Evolutionary conservation across 176 grass and related monocot genomes (phyloP).

Genomic region (Hyparrhenia diplandra): DNA sequence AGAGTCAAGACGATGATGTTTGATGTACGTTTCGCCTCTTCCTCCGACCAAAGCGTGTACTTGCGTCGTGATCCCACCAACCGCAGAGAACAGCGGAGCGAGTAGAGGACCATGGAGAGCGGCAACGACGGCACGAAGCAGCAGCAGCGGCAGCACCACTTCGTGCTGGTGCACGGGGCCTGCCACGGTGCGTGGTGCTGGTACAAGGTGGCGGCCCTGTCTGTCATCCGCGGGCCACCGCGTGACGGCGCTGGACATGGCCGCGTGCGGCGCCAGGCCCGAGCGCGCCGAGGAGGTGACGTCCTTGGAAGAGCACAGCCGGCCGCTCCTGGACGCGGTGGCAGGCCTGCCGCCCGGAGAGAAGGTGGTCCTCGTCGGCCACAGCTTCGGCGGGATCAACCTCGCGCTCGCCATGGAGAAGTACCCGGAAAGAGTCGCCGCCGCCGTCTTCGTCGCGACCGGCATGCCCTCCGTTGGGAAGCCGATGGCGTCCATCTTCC

Average conservation of each 20-base stretch:
- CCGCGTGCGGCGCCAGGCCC: constrained; percentile 30
- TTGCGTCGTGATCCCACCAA: too few relatives aligned
- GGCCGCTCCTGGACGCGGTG: constrained; percentile 11
- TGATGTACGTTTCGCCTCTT: too few relatives aligned
- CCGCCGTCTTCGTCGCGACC: constrained; percentile 38
- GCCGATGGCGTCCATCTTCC: too few relatives aligned
- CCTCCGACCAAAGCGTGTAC: too few relatives aligned
- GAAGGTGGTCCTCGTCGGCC: constrained; percentile 42
- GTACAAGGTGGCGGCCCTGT: constrained; percentile 28
- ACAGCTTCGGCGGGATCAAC: constrained; percentile 42
- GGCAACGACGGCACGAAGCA: too few relatives aligned
- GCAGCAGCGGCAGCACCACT: constrained; percentile 6
- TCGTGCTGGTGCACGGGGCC: constrained; percentile 51
- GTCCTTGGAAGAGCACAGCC: constrained; percentile 30
- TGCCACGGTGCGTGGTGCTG: constrained; percentile 62
- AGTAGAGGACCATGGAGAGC: too few relatives aligned
- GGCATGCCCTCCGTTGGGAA: constrained; percentile 19
- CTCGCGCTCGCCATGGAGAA: constrained; percentile 44
- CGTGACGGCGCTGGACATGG: constrained; percentile 48
- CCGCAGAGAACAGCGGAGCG: too few relatives aligned
- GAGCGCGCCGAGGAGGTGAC: constrained; percentile 18
- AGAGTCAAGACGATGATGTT: too few relatives aligned
- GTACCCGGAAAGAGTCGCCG: constrained; percentile 40
- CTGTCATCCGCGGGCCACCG: constrained; percentile 15
- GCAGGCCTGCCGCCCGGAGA: constrained; percentile 2